Base-by-base conservation (phyloP, 2,329 filamentous ascomycete species). In the Fusarium sp. region DNA sequence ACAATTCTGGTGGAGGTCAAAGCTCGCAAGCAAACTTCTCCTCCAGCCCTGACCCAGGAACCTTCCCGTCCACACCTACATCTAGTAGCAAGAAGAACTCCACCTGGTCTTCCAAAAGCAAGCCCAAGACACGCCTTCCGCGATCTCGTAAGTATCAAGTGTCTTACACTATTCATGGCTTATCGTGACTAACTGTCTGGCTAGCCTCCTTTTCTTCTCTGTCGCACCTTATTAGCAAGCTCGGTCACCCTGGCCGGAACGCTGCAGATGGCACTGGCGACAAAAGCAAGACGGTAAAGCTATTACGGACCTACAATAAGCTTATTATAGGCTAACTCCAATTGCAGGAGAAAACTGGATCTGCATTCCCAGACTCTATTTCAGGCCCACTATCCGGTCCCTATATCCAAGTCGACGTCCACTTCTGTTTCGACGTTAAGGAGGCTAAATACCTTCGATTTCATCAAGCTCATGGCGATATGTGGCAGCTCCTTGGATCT, bases 321-420 rank as follows among this genome's bases (percentile, higher is more conserved):
- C 21, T 7, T 13, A 4, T 18, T 25, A 3, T 9, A 19, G 16
- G 26, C 53, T 65, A 18, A 65, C 46, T 21, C n/a, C 3, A 25
- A 23, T n/a, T 4, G 11, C 9, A 59, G 52, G 19, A 23, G 12
- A 28, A 48, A 6, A 31, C 21, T 12, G 23, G 10, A 14, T 19
- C 31, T 19, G 43, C 46, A 4, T 18, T 31, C 11, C 37, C 42
- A 42, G 34, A 42, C 4, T 26, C 13, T 42, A 21, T 13, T 30
- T 39, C 30, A 43, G 34, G 13, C 11, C 28, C 19, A 7, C 45
- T 54, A 25, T 39, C 54, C 16, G 51, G 67, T 12, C 65, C 50
- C 31, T 86, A 84, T 73, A 85, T 93, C 7, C 93, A 96, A 71
- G 82, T 95, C 26, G 93, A 96, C 74, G 77, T 95, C 2, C 84